phyloP scores from a whole-genome alignment of 768 basidiomycete genomes.

The Suillus luteus region DNA sequence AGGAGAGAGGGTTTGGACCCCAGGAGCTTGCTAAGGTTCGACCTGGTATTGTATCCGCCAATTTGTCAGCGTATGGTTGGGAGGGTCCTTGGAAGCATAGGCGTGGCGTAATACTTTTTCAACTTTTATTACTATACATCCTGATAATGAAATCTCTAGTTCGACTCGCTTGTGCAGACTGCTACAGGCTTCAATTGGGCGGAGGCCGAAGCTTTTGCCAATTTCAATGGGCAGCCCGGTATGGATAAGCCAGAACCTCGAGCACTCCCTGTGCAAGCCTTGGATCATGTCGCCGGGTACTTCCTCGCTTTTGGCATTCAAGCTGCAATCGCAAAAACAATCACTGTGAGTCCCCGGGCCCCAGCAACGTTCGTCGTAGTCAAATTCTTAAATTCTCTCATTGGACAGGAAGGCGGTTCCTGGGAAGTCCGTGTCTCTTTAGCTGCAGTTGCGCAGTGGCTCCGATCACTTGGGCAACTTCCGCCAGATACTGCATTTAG shows the following conservation, averaged over 20 bases:
- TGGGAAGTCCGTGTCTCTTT: slow-evolving; percentile 64
- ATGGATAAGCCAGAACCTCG: slow-evolving; percentile 20
- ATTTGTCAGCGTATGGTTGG: slow-evolving; percentile 57
- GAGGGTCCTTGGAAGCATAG: slow-evolving; percentile 57
- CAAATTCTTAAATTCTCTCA: background rate
- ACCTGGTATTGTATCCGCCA: slow-evolving; percentile 56
- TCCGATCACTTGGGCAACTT: slow-evolving; percentile 53
- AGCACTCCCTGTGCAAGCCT: slow-evolving; percentile 56
- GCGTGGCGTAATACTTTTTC: slow-evolving; percentile 44
- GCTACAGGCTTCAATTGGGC: slow-evolving; percentile 61
- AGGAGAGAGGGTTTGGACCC: slow-evolving; percentile 49
- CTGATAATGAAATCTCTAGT: slow-evolving; percentile 37
- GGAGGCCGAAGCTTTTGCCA: slow-evolving; percentile 51
- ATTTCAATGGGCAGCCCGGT: slow-evolving; percentile 24
- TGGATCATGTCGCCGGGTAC: slow-evolving; percentile 63
- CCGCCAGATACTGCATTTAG: slow-evolving; percentile 44
- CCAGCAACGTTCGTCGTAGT: background rate
- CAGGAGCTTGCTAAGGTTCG: slow-evolving; percentile 38
- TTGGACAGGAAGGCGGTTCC: slow-evolving; percentile 55
- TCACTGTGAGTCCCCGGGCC: slow-evolving; percentile 40
- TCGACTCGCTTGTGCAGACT: slow-evolving; percentile 66
- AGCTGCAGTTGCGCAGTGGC: slow-evolving; percentile 56
- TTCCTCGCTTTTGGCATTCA: slow-evolving; percentile 60
- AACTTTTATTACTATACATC: background rate
- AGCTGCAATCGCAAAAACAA: slow-evolving; percentile 53